Conservation (phyloP, 2,329 filamentous ascomycete species). For the Exophiala sp. region DNA sequence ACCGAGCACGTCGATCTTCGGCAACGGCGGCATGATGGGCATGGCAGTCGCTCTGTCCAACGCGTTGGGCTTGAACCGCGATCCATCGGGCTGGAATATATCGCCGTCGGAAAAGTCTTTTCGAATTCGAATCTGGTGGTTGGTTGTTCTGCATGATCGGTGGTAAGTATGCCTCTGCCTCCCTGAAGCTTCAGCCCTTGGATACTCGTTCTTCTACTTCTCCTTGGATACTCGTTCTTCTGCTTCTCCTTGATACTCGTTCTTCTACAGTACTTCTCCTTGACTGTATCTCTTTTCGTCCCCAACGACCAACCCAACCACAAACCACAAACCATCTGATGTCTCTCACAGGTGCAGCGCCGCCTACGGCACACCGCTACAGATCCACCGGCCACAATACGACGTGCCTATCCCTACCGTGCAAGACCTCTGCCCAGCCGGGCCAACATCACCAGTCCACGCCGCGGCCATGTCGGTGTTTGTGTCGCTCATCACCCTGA, state of each 20-base stretch:
- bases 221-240: too few relatives aligned
- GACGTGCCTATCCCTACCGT: slow-evolving; percentile 45
- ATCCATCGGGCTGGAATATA: slow-evolving; percentile 51
- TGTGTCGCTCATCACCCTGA: slow-evolving; percentile 43
- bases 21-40: slow-evolving; percentile 50
- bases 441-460: slow-evolving; percentile 8
- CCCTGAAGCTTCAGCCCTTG: too few relatives aligned
- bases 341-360: slow-evolving; percentile 51
- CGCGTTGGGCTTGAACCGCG: slow-evolving; percentile 51
- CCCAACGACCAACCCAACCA: slow-evolving; percentile 7
- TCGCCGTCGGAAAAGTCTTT: slow-evolving; percentile 46
- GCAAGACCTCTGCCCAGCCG: slow-evolving; percentile 26
- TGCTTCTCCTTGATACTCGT: too few relatives aligned
- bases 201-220: too few relatives aligned
- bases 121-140: slow-evolving; percentile 54
- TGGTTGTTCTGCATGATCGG: slow-evolving; percentile 49
- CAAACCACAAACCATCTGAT: too few relatives aligned
- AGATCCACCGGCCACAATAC: slow-evolving; percentile 43
- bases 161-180: slow-evolving; percentile 41
- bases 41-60: slow-evolving; percentile 50
- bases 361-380: slow-evolving; percentile 50
- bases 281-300: too few relatives aligned
- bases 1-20: slow-evolving; percentile 55
- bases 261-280: too few relatives aligned
- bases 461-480: slow-evolving; percentile 38